phyloP scores from a whole-genome alignment of 805 yeast genomes.

The Naumovozyma baii region DNA sequence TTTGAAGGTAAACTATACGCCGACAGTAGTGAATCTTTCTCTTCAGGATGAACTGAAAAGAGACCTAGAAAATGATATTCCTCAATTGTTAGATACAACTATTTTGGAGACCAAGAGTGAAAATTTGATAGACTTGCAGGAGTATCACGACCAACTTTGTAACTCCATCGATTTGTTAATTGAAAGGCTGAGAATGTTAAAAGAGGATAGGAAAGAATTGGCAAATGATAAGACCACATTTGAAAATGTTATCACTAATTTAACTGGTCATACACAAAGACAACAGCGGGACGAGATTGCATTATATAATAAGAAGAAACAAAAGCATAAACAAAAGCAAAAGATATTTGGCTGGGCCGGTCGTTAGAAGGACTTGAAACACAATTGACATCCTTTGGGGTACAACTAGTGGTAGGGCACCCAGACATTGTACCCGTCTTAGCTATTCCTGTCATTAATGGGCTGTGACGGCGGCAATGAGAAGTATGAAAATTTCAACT shows the following conservation, averaged over 20 bases:
- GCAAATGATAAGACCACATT: conserved; percentile 62
- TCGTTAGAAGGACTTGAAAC: no score
- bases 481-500: no score
- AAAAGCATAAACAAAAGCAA: conserved; percentile 5
- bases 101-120: conserved; percentile 5
- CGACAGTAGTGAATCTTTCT: conserved; percentile 11
- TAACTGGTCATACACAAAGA: conserved; percentile 85
- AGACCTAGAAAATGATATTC: conserved; percentile 13
- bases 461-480: no score
- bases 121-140: conserved; percentile 5
- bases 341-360: conserved; percentile 15
- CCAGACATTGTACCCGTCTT: no score
- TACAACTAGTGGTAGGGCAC: no score
- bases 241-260: conserved; percentile 79
- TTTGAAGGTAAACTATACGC: conserved; percentile 13
- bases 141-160: conserved; percentile 23
- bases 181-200: conserved; percentile 30
- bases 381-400: no score
- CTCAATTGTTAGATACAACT: conserved; percentile 8
- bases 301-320: conserved; percentile 28
- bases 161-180: conserved; percentile 19
- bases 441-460: no score
- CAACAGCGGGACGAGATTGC: conserved; percentile 44
- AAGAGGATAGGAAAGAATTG: conserved; percentile 36
- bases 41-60: conserved; percentile 10